These are phyloP conservation scores for Marsdenia floribunda DNA, from an alignment of 257 asterid species.

Conservation along the genomic window DNA sequence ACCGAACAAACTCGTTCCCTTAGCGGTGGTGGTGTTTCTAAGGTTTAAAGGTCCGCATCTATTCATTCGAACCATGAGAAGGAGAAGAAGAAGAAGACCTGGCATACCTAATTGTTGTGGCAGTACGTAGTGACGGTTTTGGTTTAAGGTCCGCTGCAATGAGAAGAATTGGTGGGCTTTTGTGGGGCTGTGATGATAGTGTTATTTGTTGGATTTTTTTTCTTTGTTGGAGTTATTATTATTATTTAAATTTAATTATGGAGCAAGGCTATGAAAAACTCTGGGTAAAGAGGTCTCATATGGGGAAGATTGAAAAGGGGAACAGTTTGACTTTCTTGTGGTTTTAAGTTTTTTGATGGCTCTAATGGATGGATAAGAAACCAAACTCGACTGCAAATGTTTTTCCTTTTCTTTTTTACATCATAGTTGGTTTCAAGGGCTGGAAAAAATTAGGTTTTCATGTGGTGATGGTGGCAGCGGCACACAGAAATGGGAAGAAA, in stretches of 20 bases:
- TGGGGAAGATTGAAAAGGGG: background rate
- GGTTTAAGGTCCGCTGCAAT: constrained; percentile 5
- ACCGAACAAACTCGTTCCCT: no score
- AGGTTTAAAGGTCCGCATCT: background rate
- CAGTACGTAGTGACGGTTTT: no score
- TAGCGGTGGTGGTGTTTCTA: no score
- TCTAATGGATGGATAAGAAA: background rate
- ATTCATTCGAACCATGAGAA: no score
- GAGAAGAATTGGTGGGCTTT: background rate
- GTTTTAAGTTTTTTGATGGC: background rate
- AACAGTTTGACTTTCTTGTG: background rate
- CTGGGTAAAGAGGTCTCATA: background rate
- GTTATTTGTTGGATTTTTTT: constrained; percentile 12
- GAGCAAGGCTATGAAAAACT: background rate
- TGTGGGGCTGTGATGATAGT: background rate
- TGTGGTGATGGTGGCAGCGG: no score
- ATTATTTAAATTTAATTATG: background rate
- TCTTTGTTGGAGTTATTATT: background rate
- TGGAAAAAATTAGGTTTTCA: background rate
- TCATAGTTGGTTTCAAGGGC: background rate
- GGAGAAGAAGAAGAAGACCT: no score
- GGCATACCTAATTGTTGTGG: no score
- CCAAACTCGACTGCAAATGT: background rate
- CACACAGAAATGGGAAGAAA: no score
- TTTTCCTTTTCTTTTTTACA: background rate